Percentiles rank a stretch among this genome's conserved stretches.
Conservation (phyloP, 805 yeast genomes). For the Diddensiella santjacobensis region DNA sequence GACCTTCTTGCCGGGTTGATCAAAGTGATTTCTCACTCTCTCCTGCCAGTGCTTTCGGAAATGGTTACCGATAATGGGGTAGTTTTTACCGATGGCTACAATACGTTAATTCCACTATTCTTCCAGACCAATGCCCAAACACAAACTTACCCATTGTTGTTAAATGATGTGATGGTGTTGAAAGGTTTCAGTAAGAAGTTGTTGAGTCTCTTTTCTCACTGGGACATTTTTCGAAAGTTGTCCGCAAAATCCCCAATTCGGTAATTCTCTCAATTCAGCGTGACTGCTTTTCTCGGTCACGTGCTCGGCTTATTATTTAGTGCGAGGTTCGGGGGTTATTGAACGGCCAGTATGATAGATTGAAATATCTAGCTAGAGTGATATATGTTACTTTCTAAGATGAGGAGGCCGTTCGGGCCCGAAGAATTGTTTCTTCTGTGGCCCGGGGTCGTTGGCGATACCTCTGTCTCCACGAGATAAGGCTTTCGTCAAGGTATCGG, state of each 20-base stretch:
- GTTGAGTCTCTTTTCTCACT: not conserved
- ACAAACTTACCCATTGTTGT: not conserved
- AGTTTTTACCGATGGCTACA: constrained; percentile 95
- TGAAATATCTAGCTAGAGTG: not conserved
- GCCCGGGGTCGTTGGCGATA: too few species aligned
- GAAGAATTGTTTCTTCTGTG: too few species aligned
- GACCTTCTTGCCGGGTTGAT: constrained; percentile 99
- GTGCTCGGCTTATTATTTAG: not conserved
- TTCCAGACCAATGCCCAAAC: too few species aligned
- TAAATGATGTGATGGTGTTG: not conserved
- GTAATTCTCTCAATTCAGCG: not conserved
- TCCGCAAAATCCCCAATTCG: too few species aligned
- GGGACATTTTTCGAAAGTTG: not conserved
- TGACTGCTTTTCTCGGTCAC: not conserved
- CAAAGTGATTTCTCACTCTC: constrained; percentile 98
- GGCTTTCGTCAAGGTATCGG: constrained; percentile 5
- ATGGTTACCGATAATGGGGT: constrained; percentile 98
- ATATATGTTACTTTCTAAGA: not conserved
- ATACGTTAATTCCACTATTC: too few species aligned
- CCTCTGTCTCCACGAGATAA: too few species aligned
- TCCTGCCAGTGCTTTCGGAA: constrained; percentile 99
- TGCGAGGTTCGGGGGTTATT: not conserved
- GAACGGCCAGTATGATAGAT: not conserved
- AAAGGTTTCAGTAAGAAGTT: not conserved
- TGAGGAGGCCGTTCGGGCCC: not conserved